Conservation (phyloP, 768 basidiomycete species). For the Russula sp. region DNA sequence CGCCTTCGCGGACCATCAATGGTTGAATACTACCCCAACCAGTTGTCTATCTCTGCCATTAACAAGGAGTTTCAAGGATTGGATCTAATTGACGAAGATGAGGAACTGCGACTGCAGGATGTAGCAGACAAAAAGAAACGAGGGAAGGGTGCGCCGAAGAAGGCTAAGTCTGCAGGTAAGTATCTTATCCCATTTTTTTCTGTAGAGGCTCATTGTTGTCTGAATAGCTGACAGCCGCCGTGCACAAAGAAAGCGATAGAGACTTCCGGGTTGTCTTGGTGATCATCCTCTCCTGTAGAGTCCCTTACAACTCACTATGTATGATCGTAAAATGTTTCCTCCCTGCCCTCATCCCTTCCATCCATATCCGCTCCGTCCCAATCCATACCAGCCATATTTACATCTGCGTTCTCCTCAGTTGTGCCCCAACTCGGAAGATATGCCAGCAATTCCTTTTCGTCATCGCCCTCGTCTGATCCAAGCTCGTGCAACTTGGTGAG, state of each 20-base stretch:
- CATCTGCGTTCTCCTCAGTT: not conserved
- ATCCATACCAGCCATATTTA: not conserved
- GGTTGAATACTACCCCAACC: constrained; percentile 71
- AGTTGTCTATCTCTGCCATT: constrained; percentile 48
- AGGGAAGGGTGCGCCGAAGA: constrained; percentile 80
- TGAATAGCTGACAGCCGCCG: constrained; percentile 46
- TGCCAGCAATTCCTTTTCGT: constrained; percentile 8
- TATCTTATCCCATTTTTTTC: constrained; percentile 15
- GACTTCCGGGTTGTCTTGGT: not conserved
- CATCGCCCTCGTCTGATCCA: not conserved
- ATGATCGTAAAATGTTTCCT: constrained; percentile 5
- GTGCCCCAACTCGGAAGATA: constrained; percentile 5
- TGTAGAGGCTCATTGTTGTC: not conserved
- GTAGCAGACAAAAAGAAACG: constrained; percentile 59
- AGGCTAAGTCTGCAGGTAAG: constrained; percentile 63
- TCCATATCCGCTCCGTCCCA: not conserved
- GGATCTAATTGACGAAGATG: constrained; percentile 54
- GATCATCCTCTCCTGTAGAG: not conserved
- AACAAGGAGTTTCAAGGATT: constrained; percentile 28
- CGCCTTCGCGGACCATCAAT: constrained; percentile 82
- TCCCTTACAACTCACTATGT: not conserved
- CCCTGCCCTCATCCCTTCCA: not conserved
- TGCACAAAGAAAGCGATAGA: constrained; percentile 36
- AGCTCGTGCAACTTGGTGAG: constrained; percentile 46
- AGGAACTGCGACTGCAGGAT: constrained; percentile 62